Conservation (phyloP, 2,329 filamentous ascomycete species). For the Hypoxylon sp. region DNA sequence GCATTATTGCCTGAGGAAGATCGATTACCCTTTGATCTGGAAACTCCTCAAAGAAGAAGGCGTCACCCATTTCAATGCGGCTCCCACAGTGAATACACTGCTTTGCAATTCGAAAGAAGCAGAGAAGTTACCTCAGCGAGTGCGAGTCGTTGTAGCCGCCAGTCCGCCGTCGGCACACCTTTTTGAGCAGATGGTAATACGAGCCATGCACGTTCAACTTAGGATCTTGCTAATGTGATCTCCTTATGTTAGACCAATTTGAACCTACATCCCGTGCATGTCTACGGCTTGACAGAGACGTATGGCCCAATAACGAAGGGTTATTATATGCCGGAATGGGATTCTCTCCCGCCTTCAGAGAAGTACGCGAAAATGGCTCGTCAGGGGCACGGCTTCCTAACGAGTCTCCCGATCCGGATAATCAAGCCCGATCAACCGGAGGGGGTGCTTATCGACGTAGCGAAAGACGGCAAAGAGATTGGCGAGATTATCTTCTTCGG, state of each 20-base stretch:
- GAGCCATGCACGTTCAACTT: conserved; percentile 13
- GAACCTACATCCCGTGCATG: conserved; percentile 92
- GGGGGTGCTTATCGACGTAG: conserved; percentile 77
- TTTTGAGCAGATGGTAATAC: conserved; percentile 87
- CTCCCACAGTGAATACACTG: conserved; percentile 95
- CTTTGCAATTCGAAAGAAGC: conserved; percentile 87
- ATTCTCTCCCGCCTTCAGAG: conserved; percentile 78
- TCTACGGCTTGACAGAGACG: conserved; percentile 90
- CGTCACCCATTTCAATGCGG: conserved; percentile 96
- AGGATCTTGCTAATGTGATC: conserved; percentile 11
- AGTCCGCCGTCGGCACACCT: conserved; percentile 90
- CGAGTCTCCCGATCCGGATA: conserved; percentile 83
- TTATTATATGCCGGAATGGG: conserved; percentile 89
- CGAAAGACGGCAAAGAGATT: conserved; percentile 79
- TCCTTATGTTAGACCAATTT: conserved; percentile 60
- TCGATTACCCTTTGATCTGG: conserved; percentile 96
- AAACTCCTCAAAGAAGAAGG: conserved; percentile 85
- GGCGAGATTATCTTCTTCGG: conserved; percentile 89
- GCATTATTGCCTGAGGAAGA: conserved; percentile 93
- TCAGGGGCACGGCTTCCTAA: conserved; percentile 93
- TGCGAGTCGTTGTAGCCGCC: conserved; percentile 92
- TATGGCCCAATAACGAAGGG: conserved; percentile 97
- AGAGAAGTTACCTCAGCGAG: conserved; percentile 74
- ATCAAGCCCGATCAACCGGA: conserved; percentile 83
- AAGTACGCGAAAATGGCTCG: conserved; percentile 92